Conservation (phyloP, 345 rosid species). For the Populus euphratica region DNA sequence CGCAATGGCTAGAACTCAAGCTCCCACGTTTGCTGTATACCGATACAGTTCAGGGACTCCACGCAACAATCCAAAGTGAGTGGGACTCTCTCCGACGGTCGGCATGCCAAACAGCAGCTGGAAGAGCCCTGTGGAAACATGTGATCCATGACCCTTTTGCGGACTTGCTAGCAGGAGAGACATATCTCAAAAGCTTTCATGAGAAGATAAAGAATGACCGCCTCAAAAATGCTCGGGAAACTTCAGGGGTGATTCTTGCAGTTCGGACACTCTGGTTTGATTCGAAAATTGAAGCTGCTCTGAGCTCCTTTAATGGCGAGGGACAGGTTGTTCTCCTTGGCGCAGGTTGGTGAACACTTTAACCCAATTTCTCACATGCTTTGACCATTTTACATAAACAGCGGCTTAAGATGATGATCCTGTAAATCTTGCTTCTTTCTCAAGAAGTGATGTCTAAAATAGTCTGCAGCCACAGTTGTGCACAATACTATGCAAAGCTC, state of each 20-base stretch:
- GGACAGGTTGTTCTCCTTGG: conserved; percentile 86
- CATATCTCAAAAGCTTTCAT: conserved; percentile 59
- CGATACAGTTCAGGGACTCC: conserved; percentile 52
- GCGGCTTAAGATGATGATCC: neutral
- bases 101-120: conserved; percentile 90
- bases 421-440: neutral
- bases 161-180: conserved; percentile 77
- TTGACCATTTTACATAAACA: neutral
- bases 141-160: conserved; percentile 73
- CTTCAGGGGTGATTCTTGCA: conserved; percentile 78
- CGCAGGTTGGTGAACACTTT: conserved; percentile 57
- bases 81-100: conserved; percentile 68
- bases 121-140: conserved; percentile 91
- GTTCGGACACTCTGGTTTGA: conserved; percentile 92
- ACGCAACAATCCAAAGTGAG: conserved; percentile 51
- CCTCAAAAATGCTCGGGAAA: conserved; percentile 67
- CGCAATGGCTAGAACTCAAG: conserved; percentile 51
- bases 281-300: conserved; percentile 67
- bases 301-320: conserved; percentile 45
- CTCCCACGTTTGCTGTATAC: conserved; percentile 45
- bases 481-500: neutral
- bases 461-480: neutral
- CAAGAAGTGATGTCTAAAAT: neutral
- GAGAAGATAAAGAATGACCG: conserved; percentile 72
- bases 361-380: neutral